Percentiles rank a stretch among this genome's conserved stretches.
Conservation (phyloP, 345 rosid species). For the Dimocarpus longan region DNA sequence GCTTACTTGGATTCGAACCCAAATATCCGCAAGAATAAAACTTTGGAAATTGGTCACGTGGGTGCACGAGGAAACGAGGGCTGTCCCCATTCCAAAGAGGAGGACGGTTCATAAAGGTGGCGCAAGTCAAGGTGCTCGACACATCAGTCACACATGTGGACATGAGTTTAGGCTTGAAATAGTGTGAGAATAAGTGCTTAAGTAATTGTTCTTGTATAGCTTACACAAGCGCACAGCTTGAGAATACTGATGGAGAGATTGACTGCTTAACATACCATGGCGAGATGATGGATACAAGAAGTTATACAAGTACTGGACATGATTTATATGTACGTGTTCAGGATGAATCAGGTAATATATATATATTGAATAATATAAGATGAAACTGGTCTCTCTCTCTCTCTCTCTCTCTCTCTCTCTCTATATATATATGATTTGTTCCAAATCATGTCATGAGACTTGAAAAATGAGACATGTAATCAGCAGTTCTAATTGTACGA, state of each 20-base stretch:
- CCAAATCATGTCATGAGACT: no score
- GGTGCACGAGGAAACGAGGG: slow-evolving; percentile 44
- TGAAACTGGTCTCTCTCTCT: no score
- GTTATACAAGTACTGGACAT: slow-evolving; percentile 42
- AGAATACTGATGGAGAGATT: slow-evolving; percentile 28
- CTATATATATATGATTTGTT: no score
- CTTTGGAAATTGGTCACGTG: slow-evolving; percentile 43
- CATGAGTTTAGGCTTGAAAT: slow-evolving; percentile 40
- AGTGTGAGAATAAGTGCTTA: slow-evolving; percentile 43
- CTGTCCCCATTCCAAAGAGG: slow-evolving; percentile 25
- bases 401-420: no score
- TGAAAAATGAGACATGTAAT: no score
- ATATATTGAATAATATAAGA: no score
- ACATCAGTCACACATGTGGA: slow-evolving; percentile 35
- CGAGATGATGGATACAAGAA: slow-evolving; percentile 43
- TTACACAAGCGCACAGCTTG: slow-evolving; percentile 48
- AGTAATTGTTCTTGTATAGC: slow-evolving; percentile 60
- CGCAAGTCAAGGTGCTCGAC: slow-evolving; percentile 49
- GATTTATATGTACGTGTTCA: slow-evolving; percentile 55
- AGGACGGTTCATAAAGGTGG: slow-evolving; percentile 58
- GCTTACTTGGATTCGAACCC: slow-evolving; percentile 70
- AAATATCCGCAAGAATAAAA: slow-evolving; percentile 40
- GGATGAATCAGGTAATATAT: slow-evolving; percentile 45
- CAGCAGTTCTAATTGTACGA: no score
- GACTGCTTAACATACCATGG: slow-evolving; percentile 68